Conservation (phyloP, 1,284 basidiomycete species). For the Ganoderma lucidum region DNA sequence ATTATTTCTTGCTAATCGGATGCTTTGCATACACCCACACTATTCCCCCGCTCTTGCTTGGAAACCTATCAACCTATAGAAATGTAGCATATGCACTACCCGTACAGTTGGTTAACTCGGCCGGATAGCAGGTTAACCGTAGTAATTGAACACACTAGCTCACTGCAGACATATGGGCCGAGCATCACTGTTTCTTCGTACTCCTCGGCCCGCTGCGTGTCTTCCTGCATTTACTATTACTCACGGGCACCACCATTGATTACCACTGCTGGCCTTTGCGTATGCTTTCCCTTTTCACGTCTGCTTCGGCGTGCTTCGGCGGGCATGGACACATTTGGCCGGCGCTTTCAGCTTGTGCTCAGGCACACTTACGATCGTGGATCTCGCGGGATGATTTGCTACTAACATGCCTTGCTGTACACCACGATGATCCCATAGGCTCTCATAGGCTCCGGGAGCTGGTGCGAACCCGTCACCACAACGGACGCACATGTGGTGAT, state of each 20-base stretch:
- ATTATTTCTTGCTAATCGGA: not conserved
- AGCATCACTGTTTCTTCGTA: not conserved
- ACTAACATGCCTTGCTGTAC: not conserved
- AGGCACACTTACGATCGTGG: not conserved
- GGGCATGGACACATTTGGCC: no score
- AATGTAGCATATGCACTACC: not conserved
- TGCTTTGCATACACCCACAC: not conserved
- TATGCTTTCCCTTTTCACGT: not conserved
- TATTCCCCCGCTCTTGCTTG: not conserved
- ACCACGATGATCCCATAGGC: not conserved
- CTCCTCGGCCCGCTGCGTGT: not conserved
- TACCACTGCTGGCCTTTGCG: not conserved
- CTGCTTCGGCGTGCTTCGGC: not conserved
- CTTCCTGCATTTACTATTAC: not conserved
- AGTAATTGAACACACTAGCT: not conserved
- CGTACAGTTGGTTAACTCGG: not conserved
- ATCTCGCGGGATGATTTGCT: not conserved
- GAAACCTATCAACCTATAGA: not conserved
- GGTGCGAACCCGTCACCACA: not conserved
- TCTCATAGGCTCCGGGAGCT: not conserved
- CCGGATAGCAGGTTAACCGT: not conserved
- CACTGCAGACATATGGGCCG: not conserved
- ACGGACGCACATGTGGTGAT: not conserved
- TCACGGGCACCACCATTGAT: not conserved
- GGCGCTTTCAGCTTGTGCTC: no score